These are phyloP conservation scores for Phytomonas sp. DNA, from an alignment of 208 protist species.

Conservation along the genomic window DNA sequence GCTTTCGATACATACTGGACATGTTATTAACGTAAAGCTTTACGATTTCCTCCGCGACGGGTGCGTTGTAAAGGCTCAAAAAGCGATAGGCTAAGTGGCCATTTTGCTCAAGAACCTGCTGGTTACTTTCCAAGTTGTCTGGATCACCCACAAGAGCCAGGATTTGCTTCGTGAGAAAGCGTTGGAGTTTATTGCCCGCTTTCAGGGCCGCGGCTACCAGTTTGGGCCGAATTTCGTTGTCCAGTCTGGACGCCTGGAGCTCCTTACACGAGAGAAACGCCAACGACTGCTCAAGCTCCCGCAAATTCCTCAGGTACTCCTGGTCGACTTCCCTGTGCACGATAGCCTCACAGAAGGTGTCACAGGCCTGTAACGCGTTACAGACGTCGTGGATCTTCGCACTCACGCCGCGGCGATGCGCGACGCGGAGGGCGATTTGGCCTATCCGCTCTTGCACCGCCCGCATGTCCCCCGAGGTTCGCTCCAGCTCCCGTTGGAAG, in stretches of 20 bases:
- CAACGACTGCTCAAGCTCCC: conserved; percentile 59
- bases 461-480: conserved; percentile 68
- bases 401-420: conserved; percentile 66
- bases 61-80: conserved; percentile 62
- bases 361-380: conserved; percentile 70
- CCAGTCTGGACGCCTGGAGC: conserved; percentile 65
- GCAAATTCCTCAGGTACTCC: conserved; percentile 55
- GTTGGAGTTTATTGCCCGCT: conserved; percentile 74
- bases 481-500: conserved; percentile 68
- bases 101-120: conserved; percentile 48
- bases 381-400: conserved; percentile 76
- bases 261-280: conserved; percentile 64
- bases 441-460: conserved; percentile 78
- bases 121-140: conserved; percentile 31
- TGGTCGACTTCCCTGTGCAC: conserved; percentile 58
- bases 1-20: conserved; percentile 37
- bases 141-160: conserved; percentile 28
- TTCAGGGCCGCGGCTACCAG: conserved; percentile 51
- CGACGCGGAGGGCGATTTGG: conserved; percentile 51
- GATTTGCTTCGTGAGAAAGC: conserved; percentile 53
- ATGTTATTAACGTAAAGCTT: conserved; percentile 61
- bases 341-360: conserved; percentile 73
- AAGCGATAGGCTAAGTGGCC: conserved; percentile 70
- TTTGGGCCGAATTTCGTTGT: conserved; percentile 72
- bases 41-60: conserved; percentile 43